Percentiles rank a stretch among this genome's conserved stretches.
Conservation (phyloP, 1,284 basidiomycete genomes). For the Ustilago vetiveriae region DNA sequence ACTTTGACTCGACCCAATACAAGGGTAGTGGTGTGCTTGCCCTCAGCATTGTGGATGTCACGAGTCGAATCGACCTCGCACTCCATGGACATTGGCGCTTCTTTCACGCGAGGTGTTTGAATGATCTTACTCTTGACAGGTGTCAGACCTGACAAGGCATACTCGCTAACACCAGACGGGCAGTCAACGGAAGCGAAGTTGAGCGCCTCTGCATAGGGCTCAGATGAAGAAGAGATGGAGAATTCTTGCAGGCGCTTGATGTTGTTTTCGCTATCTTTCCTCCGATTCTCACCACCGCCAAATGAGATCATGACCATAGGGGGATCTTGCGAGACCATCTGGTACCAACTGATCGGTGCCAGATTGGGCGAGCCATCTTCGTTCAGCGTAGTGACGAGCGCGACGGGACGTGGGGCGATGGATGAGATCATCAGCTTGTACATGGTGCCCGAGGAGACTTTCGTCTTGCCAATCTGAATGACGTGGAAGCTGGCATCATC, state of each 20-base stretch:
- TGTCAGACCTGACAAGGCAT: slow-evolving; percentile 50
- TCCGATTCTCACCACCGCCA: slow-evolving; percentile 37
- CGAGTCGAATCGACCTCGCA: slow-evolving; percentile 49
- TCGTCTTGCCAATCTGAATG: slow-evolving; percentile 50
- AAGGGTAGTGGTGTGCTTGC: slow-evolving; percentile 53
- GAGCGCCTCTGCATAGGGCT: slow-evolving; percentile 56
- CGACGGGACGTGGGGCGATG: slow-evolving; percentile 56
- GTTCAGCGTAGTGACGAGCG: slow-evolving; percentile 52
- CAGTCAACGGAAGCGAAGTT: slow-evolving; percentile 59
- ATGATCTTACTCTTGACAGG: slow-evolving; percentile 52
- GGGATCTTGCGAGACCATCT: slow-evolving; percentile 59
- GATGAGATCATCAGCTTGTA: slow-evolving; percentile 59
- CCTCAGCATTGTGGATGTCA: slow-evolving; percentile 46
- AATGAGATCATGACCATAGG: slow-evolving; percentile 59
- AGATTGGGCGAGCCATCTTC: slow-evolving; percentile 49
- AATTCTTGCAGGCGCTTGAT: slow-evolving; percentile 48
- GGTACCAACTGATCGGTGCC: slow-evolving; percentile 57
- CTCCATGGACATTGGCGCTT: slow-evolving; percentile 58
- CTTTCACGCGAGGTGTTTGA: slow-evolving; percentile 51
- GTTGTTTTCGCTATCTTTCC: slow-evolving; percentile 57
- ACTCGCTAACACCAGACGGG: slow-evolving; percentile 50
- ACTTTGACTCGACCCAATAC: slow-evolving; percentile 50
- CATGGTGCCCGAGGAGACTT: slow-evolving; percentile 33
- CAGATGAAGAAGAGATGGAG: slow-evolving; percentile 47
- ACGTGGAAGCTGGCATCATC: slow-evolving; percentile 44